These are phyloP conservation scores for Metarhizium album DNA, from an alignment of 2,329 filamentous ascomycete genomes.

Conservation along the genomic window DNA sequence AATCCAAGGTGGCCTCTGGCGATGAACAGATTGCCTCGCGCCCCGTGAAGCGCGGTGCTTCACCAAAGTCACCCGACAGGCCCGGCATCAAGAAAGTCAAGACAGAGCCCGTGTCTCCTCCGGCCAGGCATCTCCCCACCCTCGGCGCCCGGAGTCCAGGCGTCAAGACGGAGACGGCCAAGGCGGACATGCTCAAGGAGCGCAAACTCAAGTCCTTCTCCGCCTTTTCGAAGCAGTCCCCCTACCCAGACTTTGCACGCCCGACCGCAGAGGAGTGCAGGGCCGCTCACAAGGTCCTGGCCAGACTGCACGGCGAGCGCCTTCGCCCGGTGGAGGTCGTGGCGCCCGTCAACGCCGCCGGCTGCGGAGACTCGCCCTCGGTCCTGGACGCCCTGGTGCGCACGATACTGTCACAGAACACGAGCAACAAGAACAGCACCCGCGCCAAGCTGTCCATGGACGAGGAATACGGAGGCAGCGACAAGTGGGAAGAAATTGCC, in stretches of 20 bases:
- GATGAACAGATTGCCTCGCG: not conserved
- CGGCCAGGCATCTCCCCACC: not conserved
- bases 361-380: conserved; percentile 41
- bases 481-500: conserved; percentile 31
- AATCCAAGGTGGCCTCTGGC: not conserved
- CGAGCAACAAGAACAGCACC: conserved; percentile 43
- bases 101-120: not conserved
- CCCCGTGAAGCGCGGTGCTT: conserved; percentile 8
- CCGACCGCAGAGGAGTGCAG: conserved; percentile 59
- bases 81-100: conserved; percentile 5
- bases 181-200: conserved; percentile 21
- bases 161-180: conserved; percentile 4
- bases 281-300: conserved; percentile 55
- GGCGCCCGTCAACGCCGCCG: conserved; percentile 52
- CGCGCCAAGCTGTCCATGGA: conserved; percentile 45
- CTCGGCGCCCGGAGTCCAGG: not conserved
- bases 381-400: conserved; percentile 42
- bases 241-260: conserved; percentile 56
- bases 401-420: conserved; percentile 43
- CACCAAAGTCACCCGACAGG: conserved; percentile 16
- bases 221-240: conserved; percentile 33
- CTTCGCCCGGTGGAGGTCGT: conserved; percentile 49
- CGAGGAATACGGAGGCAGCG: conserved; percentile 29
- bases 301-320: conserved; percentile 53
- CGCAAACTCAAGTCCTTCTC: conserved; percentile 33